Conservation (phyloP, 305 asterid genomes). For the Caryopteris hybrid region DNA sequence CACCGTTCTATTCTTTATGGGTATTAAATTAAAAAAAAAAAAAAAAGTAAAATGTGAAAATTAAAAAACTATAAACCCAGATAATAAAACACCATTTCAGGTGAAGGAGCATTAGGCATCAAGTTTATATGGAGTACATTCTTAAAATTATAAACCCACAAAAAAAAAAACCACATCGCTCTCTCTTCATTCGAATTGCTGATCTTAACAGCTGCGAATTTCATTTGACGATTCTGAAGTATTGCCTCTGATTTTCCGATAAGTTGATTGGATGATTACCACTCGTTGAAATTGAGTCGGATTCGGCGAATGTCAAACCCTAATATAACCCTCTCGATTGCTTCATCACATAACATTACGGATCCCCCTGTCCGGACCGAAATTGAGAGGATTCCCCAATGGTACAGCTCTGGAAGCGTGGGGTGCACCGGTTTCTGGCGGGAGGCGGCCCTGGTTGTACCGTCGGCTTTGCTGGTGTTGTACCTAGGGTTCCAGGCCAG, state of each 20-base stretch:
- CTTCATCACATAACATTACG: constrained; percentile 20
- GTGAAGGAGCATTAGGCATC: too few species aligned
- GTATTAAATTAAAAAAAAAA: too few species aligned
- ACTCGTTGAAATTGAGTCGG: neutral
- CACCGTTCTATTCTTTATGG: too few species aligned
- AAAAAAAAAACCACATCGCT: constrained; percentile 1
- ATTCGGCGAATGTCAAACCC: constrained; percentile 44
- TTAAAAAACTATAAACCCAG: too few species aligned
- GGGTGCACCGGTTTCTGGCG: constrained; percentile 75
- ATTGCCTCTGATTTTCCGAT: neutral
- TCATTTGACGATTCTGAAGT: neutral
- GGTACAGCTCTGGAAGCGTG: constrained; percentile 30
- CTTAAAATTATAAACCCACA: constrained; percentile 8
- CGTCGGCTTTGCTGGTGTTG: constrained; percentile 61
- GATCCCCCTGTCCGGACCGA: constrained; percentile 30
- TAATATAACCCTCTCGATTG: constrained; percentile 33
- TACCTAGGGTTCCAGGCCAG: constrained; percentile 77
- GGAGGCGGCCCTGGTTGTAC: constrained; percentile 63
- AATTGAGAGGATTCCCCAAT: constrained; percentile 28
- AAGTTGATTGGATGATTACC: constrained; percentile 5
- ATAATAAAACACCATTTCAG: too few species aligned
- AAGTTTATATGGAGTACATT: neutral
- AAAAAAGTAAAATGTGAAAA: too few species aligned
- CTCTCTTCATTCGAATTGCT: constrained; percentile 4
- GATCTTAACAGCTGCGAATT: constrained; percentile 11